phyloP scores from a whole-genome alignment of 495 filamentous ascomycete genomes.

The Xylaria telfairii region DNA sequence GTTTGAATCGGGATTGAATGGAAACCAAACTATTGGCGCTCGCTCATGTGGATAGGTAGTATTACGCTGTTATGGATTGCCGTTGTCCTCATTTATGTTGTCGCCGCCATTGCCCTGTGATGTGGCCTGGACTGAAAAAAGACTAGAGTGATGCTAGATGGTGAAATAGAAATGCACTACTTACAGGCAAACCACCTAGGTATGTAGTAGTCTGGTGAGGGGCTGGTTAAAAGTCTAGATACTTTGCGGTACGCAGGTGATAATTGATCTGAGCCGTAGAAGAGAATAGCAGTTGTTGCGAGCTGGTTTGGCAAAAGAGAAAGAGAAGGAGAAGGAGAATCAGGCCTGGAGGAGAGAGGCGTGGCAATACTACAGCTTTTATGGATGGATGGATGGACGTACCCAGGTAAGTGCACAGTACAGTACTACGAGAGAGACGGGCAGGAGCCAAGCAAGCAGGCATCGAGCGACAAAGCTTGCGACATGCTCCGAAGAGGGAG shows the following conservation, averaged over 20 bases:
- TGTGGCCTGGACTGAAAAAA: slow-evolving; percentile 26
- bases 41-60: slow-evolving; percentile 3
- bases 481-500: slow-evolving; percentile 30
- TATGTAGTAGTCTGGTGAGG: neutral
- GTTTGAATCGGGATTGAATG: neutral
- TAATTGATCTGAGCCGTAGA: slow-evolving; percentile 31
- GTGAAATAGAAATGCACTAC: slow-evolving; percentile 17
- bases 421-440: slow-evolving; percentile 17
- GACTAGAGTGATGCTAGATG: neutral
- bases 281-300: slow-evolving; percentile 35
- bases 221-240: slow-evolving; percentile 19
- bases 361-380: slow-evolving; percentile 39
- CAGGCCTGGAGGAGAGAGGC: slow-evolving; percentile 32
- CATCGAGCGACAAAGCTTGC: slow-evolving; percentile 29
- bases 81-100: neutral
- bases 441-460: slow-evolving; percentile 33
- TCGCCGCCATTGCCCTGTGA: neutral
- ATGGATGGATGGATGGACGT: slow-evolving; percentile 31
- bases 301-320: slow-evolving; percentile 40
- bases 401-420: neutral
- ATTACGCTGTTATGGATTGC: neutral
- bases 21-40: neutral
- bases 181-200: slow-evolving; percentile 15
- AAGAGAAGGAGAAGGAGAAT: slow-evolving; percentile 28
- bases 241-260: slow-evolving; percentile 31